Percentiles rank a stretch among this genome's conserved stretches.
Conservation (phyloP, 192 early-diverging fungal genomes). For the Obelidium mucronatum region DNA sequence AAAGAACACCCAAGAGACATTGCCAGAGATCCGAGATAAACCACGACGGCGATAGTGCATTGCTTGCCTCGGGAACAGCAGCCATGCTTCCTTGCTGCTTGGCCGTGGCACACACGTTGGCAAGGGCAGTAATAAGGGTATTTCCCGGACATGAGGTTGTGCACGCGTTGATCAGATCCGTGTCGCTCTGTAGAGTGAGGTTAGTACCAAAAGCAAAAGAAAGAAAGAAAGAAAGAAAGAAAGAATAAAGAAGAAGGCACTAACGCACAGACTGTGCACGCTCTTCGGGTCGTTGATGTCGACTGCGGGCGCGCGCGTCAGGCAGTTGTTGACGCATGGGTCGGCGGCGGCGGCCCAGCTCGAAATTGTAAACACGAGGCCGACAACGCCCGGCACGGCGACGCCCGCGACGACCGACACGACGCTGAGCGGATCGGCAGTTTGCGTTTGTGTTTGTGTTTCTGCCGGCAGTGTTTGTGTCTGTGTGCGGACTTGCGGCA, state of each 20-base stretch:
- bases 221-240: neutral
- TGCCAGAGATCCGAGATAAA: too few species aligned
- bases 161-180: neutral
- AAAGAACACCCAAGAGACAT: too few species aligned
- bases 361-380: conserved; percentile 12
- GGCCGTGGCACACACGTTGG: neutral
- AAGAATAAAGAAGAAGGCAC: neutral
- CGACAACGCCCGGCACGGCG: neutral
- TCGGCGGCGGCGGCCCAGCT: conserved; percentile 7
- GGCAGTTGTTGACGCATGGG: conserved; percentile 14
- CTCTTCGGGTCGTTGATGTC: neutral
- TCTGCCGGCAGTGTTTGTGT: neutral
- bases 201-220: neutral
- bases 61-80: too few species aligned
- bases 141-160: neutral
- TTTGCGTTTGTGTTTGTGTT: neutral
- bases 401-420: conserved; percentile 8
- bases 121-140: neutral
- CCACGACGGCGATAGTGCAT: too few species aligned
- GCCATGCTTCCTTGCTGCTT: too few species aligned
- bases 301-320: neutral
- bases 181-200: too few species aligned
- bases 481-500: neutral
- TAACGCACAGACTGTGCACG: neutral
- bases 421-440: conserved; percentile 4